phyloP scores from a whole-genome alignment of 345 rosid species.

The Sonneratia caseolaris region DNA sequence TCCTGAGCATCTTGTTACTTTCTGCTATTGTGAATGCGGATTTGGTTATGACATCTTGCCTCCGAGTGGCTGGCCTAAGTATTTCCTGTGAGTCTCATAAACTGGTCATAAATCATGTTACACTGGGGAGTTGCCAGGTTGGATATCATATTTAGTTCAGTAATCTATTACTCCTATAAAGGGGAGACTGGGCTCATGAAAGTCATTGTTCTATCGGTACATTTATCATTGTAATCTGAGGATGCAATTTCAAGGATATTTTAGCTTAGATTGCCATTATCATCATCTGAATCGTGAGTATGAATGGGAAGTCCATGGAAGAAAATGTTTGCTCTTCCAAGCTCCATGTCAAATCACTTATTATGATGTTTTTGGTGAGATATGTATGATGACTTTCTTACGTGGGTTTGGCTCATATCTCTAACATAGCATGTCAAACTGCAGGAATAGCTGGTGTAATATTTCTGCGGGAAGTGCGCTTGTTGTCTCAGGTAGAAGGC shows the following conservation, averaged over 20 bases:
- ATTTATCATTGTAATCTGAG: neutral
- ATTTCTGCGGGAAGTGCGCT: slow-evolving; percentile 52
- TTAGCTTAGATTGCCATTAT: neutral
- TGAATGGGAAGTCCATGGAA: neutral
- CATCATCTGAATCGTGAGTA: neutral
- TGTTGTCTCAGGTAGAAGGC: slow-evolving; percentile 41
- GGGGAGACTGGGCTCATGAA: neutral
- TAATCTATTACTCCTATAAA: neutral
- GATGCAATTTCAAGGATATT: neutral
- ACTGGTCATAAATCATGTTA: neutral
- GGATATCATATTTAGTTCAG: neutral
- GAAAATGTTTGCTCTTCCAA: neutral
- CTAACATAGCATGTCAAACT: slow-evolving; percentile 8
- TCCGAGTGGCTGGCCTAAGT: neutral
- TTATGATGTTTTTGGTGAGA: neutral
- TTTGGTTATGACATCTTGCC: neutral
- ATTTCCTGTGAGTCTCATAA: neutral
- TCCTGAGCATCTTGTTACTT: neutral
- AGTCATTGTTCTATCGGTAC: neutral
- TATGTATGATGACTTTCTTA: neutral
- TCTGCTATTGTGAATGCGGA: neutral
- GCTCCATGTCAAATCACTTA: neutral
- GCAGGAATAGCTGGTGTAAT: slow-evolving; percentile 66
- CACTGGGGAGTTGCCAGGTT: neutral
- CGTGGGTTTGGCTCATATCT: no score